Evolutionary conservation across 2,329 filamentous ascomycete genomes (phyloP), one percentile per base, ranked within the genome.

Genomic region (Tetracladium maxilliforme): DNA sequence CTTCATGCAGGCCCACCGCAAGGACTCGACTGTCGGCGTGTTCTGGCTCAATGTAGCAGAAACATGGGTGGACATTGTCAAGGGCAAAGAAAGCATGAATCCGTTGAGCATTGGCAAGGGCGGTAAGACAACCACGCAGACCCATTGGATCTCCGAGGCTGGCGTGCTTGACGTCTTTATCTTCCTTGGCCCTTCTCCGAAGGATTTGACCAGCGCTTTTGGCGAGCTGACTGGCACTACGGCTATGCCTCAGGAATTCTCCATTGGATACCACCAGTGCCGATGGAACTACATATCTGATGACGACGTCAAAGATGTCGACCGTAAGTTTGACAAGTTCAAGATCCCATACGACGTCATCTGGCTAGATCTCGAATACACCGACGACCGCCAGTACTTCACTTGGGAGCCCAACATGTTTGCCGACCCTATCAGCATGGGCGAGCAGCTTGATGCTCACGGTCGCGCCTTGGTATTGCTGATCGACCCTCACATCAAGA

Each of bases 221-320:
- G 74, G 76, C 33, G 82, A 93, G 47, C 69, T 98, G 22, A 98
- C 90, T 7, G 90, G 90, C 14, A 87, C 75, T 42, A 90, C 84
- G 16, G 76, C 86, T 31, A 69, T 98, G 51, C 90, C 90, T 3
- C 84, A 93, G 42, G 78, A 90, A 34, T 94, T 94, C 41, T 68
- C 87, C 3, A 72, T 98, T 37, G 90, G 71, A 9, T 94, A 95
- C 51, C 90, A 98, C 45, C 90, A 98, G 50, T 95, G 90, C 49
- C 79, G 90, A 40, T 98, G 90, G 90, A 98, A 98, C 55, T 98
- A 98, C 47, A 76, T 94, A 29, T 92, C 83, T 2, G 87, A 94
- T 41, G 84, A 94, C 35, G 90, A 98, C 51, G 86, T 98, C 30
- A 92, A 81, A 49, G 86, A 95, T 42, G 87, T 98, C 21, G 86